Percentiles rank a stretch among this genome's conserved stretches.
These are phyloP conservation scores for Kalaharituber pfeilii DNA, from an alignment of 2,329 filamentous ascomycete genomes.

Conservation along the genomic window DNA sequence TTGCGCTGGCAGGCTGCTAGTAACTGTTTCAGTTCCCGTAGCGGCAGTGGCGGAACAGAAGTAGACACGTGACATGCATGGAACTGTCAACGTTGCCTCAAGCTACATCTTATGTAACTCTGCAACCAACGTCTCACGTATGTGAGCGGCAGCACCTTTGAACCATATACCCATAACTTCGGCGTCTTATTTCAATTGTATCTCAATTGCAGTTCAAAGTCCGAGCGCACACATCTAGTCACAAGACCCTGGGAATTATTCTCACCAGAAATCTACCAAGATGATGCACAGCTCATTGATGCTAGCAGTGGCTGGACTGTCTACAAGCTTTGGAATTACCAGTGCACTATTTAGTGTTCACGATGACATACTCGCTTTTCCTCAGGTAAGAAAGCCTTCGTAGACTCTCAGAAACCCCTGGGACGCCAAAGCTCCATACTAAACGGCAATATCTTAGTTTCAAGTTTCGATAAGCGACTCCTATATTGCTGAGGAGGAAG, in stretches of 20 bases:
- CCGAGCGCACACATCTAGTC: not conserved
- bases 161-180: not conserved
- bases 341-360: conserved; percentile 54
- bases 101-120: not conserved
- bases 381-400: conserved; percentile 42
- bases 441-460: conserved; percentile 39
- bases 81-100: conserved; percentile 5
- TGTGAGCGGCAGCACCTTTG: not conserved
- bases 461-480: conserved; percentile 59
- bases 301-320: not conserved
- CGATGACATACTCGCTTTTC: conserved; percentile 72
- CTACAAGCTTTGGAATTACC: not conserved
- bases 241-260: not conserved
- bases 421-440: not conserved
- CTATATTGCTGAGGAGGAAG: conserved; percentile 54
- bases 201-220: not conserved
- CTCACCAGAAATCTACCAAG: not conserved
- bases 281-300: not conserved
- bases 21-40: too few species aligned
- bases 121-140: not conserved
- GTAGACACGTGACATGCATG: too few species aligned
- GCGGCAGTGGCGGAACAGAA: too few species aligned
- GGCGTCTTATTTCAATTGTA: not conserved
- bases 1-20: too few species aligned
- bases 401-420: too few species aligned